These are phyloP conservation scores for Rutstroemia sydowiana DNA, from an alignment of 2,329 filamentous ascomycete species.

Conservation along the genomic window DNA sequence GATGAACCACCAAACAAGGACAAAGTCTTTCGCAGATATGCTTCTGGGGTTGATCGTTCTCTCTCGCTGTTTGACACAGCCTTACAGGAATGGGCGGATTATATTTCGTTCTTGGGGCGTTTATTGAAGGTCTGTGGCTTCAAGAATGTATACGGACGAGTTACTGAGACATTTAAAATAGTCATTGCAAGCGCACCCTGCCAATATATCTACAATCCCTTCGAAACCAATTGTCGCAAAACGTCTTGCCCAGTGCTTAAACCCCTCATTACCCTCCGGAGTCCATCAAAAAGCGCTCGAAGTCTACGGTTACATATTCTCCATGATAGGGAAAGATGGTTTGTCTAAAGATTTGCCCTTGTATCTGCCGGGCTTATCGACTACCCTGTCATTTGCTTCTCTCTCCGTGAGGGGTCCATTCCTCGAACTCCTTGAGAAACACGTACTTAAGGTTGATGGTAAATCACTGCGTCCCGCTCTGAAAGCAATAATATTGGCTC, in stretches of 20 bases:
- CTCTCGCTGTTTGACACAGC: constrained; percentile 86
- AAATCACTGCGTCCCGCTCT: constrained; percentile 73
- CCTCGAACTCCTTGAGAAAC: constrained; percentile 72
- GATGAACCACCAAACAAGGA: constrained; percentile 53
- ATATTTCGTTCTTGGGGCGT: constrained; percentile 91
- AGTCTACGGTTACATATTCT: constrained; percentile 85
- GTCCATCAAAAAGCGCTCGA: constrained; percentile 97
- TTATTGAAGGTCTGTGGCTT: constrained; percentile 65
- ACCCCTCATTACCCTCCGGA: constrained; percentile 85
- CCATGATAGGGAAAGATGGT: constrained; percentile 72
- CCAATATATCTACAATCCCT: constrained; percentile 65
- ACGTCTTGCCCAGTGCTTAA: constrained; percentile 88
- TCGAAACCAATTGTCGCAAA: constrained; percentile 79
- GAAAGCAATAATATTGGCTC: constrained; percentile 81
- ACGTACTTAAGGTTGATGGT: constrained; percentile 67
- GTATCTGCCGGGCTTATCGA: constrained; percentile 82
- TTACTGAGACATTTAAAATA: constrained; percentile 34
- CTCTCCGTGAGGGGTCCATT: constrained; percentile 82
- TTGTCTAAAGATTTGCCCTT: constrained; percentile 76
- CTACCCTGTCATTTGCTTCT: constrained; percentile 89
- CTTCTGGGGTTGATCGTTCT: constrained; percentile 76
- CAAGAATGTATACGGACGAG: constrained; percentile 9
- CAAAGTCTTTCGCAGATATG: constrained; percentile 79
- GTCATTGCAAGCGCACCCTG: constrained; percentile 81
- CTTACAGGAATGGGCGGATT: constrained; percentile 98